Evolutionary conservation across 345 rosid genomes (phyloP).

Genomic region (Rhodomyrtus tomentosa): DNA sequence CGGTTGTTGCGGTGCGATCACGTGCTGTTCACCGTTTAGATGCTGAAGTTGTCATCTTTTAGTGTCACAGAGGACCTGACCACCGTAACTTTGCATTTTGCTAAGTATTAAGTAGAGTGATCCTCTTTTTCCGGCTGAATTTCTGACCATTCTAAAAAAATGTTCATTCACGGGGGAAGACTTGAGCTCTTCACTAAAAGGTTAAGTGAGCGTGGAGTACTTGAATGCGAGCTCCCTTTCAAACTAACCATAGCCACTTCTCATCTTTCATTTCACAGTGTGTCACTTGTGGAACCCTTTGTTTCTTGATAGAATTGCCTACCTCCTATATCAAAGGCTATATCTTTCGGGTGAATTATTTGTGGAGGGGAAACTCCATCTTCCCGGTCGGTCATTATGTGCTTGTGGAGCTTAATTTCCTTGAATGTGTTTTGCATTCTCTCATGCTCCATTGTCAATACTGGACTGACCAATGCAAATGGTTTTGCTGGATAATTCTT

Average conservation of each 20-base stretch:
- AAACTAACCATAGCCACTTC: not conserved
- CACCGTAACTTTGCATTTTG: not conserved
- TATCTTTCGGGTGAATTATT: not conserved
- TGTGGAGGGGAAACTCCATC: not conserved
- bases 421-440: not conserved
- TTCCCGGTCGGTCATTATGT: not conserved
- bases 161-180: not conserved
- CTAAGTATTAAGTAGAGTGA: not conserved
- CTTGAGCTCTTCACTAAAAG: not conserved
- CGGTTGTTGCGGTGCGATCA: not conserved
- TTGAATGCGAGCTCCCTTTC: not conserved
- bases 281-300: not conserved
- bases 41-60: not conserved
- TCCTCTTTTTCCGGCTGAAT: not conserved
- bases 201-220: not conserved
- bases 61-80: not conserved
- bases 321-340: not conserved
- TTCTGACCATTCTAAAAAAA: not conserved
- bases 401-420: not conserved
- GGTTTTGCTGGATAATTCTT: not conserved
- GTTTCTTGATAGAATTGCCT: not conserved
- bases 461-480: not conserved
- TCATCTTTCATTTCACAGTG: not conserved
- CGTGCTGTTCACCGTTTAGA: not conserved
- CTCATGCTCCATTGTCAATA: not conserved